These are phyloP conservation scores for Blumeriella jaapii DNA, from an alignment of 2,329 filamentous ascomycete genomes.

Conservation along the genomic window DNA sequence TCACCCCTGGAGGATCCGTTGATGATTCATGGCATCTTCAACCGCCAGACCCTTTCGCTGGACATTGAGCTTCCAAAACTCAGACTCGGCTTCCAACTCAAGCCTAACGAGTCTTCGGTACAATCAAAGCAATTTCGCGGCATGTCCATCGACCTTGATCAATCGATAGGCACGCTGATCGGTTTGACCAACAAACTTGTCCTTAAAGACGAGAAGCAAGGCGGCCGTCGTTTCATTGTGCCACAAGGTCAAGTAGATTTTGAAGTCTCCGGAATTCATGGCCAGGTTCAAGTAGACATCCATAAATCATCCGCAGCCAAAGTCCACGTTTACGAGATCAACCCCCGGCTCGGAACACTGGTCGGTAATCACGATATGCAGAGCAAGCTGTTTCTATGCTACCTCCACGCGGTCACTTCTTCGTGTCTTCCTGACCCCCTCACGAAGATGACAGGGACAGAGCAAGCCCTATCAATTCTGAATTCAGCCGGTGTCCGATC, in stretches of 20 bases:
- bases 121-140: constrained; percentile 38
- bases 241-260: constrained; percentile 27
- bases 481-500: constrained; percentile 37
- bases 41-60: neutral
- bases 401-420: constrained; percentile 44
- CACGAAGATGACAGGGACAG: constrained; percentile 37
- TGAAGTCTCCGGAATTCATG: constrained; percentile 16
- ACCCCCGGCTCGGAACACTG: constrained; percentile 38
- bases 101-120: constrained; percentile 18
- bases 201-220: constrained; percentile 25
- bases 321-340: constrained; percentile 36
- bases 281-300: constrained; percentile 31
- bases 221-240: constrained; percentile 30
- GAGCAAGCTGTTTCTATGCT: constrained; percentile 40
- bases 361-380: constrained; percentile 37
- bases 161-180: constrained; percentile 36
- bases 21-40: constrained; percentile 28
- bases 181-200: constrained; percentile 41
- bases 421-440: constrained; percentile 29
- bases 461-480: constrained; percentile 39
- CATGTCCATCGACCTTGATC: constrained; percentile 36
- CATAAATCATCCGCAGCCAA: neutral
- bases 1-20: constrained; percentile 27
- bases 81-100: constrained; percentile 35
- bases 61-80: constrained; percentile 36